Evolutionary conservation across 2,329 filamentous ascomycete genomes (phyloP).

Genomic region (Aspergillus sergii): DNA sequence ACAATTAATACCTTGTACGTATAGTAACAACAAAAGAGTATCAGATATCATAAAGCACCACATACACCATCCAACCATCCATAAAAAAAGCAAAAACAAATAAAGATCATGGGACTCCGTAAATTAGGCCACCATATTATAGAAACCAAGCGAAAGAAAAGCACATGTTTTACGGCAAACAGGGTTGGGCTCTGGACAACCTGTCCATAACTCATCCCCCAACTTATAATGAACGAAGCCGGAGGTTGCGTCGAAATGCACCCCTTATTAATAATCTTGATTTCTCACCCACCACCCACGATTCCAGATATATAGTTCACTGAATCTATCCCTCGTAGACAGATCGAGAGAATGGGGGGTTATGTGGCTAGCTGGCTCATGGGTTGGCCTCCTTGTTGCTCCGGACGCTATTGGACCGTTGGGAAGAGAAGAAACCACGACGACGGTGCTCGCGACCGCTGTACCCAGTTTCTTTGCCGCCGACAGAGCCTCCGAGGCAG

Average conservation of each 20-base stretch:
- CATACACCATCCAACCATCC: constrained; percentile 18
- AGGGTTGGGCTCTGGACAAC: no score
- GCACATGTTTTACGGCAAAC: background rate
- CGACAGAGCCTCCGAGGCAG: constrained; percentile 52
- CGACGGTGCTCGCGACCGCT: constrained; percentile 40
- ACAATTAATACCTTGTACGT: constrained; percentile 16
- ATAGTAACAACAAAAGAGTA: constrained; percentile 6
- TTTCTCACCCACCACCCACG: no score
- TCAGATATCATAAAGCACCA: constrained; percentile 15
- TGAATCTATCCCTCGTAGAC: no score
- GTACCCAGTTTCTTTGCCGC: constrained; percentile 36
- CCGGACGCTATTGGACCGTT: constrained; percentile 31
- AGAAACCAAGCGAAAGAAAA: background rate
- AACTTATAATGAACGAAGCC: background rate
- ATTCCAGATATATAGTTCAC: background rate
- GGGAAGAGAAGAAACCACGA: constrained; percentile 41
- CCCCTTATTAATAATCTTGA: background rate
- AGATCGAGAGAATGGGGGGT: background rate
- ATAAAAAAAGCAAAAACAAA: background rate
- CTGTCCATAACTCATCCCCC: background rate
- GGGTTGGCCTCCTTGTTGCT: constrained; percentile 33
- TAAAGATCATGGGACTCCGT: constrained; percentile 1
- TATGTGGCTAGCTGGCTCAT: constrained; percentile 17
- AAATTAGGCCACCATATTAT: background rate
- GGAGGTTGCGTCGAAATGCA: background rate